Conservation (phyloP, 768 basidiomycete genomes). For the Tubosaeta sp. region DNA sequence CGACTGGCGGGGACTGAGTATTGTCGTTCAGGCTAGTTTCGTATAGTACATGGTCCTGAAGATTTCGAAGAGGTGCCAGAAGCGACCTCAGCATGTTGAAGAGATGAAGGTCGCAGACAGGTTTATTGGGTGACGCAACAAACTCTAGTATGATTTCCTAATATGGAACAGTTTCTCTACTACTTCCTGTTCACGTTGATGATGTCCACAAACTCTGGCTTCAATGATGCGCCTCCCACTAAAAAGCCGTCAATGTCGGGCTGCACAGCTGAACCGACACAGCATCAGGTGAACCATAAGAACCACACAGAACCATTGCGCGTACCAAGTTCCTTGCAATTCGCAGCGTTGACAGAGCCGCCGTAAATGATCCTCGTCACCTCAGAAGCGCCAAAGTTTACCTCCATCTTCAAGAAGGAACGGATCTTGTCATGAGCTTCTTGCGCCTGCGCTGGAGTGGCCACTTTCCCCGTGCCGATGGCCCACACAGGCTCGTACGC, state of each 20-base stretch:
- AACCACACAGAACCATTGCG: conserved; percentile 1
- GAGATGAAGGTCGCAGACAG: neutral
- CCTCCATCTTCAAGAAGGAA: conserved; percentile 56
- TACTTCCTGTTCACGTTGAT: conserved; percentile 58
- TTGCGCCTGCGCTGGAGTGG: conserved; percentile 88
- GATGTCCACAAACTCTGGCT: conserved; percentile 93
- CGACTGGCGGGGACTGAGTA: conserved; percentile 13
- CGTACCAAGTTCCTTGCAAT: conserved; percentile 84
- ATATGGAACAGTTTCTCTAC: conserved; percentile 4
- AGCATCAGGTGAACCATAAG: neutral
- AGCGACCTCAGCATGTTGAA: conserved; percentile 52
- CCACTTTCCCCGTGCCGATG: conserved; percentile 96
- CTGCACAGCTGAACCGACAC: conserved; percentile 50
- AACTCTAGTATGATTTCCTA: too few species aligned
- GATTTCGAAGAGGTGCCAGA: conserved; percentile 54
- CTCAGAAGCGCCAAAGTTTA: conserved; percentile 68
- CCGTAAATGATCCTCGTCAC: conserved; percentile 90
- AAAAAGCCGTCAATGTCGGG: conserved; percentile 96
- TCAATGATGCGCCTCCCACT: conserved; percentile 95
- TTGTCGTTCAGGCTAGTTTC: conserved; percentile 21
- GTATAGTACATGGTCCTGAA: conserved; percentile 46
- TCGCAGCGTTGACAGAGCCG: conserved; percentile 87
- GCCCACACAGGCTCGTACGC: conserved; percentile 99
- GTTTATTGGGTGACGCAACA: too few species aligned
- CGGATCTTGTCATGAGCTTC: conserved; percentile 86